Percentiles rank a stretch among this genome's conserved stretches.
These are phyloP conservation scores for Pseudocercospora pini-densiflorae DNA, from an alignment of 2,329 filamentous ascomycete species.

Conservation along the genomic window DNA sequence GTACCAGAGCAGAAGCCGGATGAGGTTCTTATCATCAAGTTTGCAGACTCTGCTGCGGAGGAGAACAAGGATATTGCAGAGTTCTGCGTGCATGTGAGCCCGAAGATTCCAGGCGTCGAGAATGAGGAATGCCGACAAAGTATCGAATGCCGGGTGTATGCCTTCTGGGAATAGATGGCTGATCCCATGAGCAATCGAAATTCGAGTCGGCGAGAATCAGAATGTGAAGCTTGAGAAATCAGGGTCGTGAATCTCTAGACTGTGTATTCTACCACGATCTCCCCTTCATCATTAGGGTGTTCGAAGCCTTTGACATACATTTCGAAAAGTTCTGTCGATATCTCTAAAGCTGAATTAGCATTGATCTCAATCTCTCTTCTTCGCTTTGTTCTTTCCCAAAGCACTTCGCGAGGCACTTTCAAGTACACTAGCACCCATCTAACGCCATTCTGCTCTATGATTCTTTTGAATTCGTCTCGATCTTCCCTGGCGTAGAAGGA, in stretches of 20 bases:
- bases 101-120: constrained; percentile 19
- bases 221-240: background rate
- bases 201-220: background rate
- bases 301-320: constrained; percentile 18
- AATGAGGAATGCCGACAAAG: constrained; percentile 23
- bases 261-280: constrained; percentile 16
- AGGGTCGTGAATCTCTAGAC: background rate
- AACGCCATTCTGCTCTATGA: constrained; percentile 7
- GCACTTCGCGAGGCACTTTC: constrained; percentile 8
- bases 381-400: constrained; percentile 9
- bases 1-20: constrained; percentile 26
- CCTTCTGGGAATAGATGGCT: constrained; percentile 23
- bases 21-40: constrained; percentile 28
- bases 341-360: constrained; percentile 18
- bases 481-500: constrained; percentile 17
- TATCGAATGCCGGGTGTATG: constrained; percentile 23
- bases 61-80: constrained; percentile 17
- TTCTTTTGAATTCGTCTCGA: constrained; percentile 16
- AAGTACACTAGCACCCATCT: constrained; percentile 15
- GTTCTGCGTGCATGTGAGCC: constrained; percentile 25
- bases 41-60: constrained; percentile 22
- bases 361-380: constrained; percentile 8
- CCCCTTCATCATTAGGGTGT: constrained; percentile 6
- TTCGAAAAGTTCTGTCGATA: constrained; percentile 14
- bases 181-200: background rate